phyloP scores from a whole-genome alignment of 2,329 filamentous ascomycete genomes.

The Lojkania enalia region DNA sequence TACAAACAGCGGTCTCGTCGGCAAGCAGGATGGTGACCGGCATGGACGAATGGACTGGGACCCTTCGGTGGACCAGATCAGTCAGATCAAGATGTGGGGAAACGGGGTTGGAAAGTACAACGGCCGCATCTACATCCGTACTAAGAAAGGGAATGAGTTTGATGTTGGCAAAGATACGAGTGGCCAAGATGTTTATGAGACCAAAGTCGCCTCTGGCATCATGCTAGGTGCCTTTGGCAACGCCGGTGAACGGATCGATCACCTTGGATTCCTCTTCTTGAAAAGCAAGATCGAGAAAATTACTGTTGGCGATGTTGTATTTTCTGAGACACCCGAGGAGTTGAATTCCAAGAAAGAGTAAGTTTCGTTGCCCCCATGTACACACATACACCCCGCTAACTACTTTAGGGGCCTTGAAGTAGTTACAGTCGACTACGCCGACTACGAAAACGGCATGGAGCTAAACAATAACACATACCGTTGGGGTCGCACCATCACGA shows the following conservation, averaged over 20 bases:
- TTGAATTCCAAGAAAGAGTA: constrained; percentile 18
- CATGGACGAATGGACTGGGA: constrained; percentile 20
- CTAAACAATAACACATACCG: constrained; percentile 17
- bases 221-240: constrained; percentile 19
- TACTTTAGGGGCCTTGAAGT: constrained; percentile 13
- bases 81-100: constrained; percentile 20
- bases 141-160: constrained; percentile 15
- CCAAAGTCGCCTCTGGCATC: constrained; percentile 18
- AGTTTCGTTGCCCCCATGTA: background rate
- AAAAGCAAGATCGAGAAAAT: constrained; percentile 22
- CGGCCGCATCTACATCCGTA: constrained; percentile 18
- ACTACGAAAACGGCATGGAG: constrained; percentile 18
- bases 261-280: constrained; percentile 21
- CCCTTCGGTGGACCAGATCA: constrained; percentile 14
- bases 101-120: constrained; percentile 16
- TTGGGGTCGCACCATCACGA: constrained; percentile 14
- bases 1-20: constrained; percentile 11
- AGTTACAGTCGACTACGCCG: constrained; percentile 20
- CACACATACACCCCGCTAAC: background rate
- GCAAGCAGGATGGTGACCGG: constrained; percentile 16
- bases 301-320: constrained; percentile 15
- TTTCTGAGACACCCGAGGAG: constrained; percentile 20
- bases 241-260: constrained; percentile 12
- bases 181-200: constrained; percentile 17
- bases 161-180: constrained; percentile 21